Percentiles rank a stretch among this genome's conserved stretches.
Conservation (phyloP, 306 rosid species). For the Gleditsia sinensis region DNA sequence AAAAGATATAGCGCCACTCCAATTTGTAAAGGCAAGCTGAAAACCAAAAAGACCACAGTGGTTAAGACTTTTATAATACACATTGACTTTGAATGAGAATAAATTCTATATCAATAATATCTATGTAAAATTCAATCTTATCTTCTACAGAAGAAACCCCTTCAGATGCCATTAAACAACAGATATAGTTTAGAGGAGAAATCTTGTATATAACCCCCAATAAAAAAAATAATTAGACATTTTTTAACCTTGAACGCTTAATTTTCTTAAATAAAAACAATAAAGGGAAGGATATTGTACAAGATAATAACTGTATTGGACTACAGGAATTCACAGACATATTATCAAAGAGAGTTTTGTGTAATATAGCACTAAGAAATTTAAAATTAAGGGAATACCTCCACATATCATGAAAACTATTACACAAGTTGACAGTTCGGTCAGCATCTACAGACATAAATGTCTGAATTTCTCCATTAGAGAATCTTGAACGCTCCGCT, state of each 20-base stretch:
- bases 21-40: constrained; percentile 97
- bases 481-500: constrained; percentile 85
- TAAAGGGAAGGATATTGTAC: constrained; percentile 6
- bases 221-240: not conserved
- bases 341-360: not conserved
- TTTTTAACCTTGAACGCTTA: constrained; percentile 4
- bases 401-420: constrained; percentile 91
- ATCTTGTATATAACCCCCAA: not conserved
- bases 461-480: constrained; percentile 95
- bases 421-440: constrained; percentile 87
- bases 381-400: constrained; percentile 54
- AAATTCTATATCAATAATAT: not conserved
- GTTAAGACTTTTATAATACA: constrained; percentile 21
- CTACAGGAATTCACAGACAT: not conserved
- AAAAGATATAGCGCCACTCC: constrained; percentile 87
- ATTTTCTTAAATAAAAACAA: not conserved
- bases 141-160: not conserved
- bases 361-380: constrained; percentile 20
- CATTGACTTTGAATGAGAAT: not conserved
- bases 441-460: constrained; percentile 96
- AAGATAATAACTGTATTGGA: constrained; percentile 14
- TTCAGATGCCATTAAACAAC: not conserved
- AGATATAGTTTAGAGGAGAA: not conserved
- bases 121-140: not conserved
- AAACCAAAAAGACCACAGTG: constrained; percentile 38